Conservation (phyloP, 345 rosid genomes). For the Moringa oleifera region DNA sequence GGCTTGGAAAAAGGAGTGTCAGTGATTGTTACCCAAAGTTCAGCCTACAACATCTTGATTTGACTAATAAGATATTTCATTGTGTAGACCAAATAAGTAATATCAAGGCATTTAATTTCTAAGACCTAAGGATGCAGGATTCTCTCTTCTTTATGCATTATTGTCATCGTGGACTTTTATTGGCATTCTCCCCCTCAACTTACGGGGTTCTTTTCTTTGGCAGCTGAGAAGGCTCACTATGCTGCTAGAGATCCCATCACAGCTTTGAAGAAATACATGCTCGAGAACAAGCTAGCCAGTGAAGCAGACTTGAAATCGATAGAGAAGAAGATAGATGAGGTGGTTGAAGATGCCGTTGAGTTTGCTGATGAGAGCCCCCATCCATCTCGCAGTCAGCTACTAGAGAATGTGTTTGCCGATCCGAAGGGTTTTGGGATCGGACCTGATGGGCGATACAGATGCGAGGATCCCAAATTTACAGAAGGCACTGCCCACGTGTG, state of each 20-base stretch:
- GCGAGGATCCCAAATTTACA: constrained; percentile 84
- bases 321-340: constrained; percentile 70
- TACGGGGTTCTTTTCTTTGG: constrained; percentile 14
- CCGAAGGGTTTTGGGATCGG: constrained; percentile 83
- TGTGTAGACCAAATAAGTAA: no score
- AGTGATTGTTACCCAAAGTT: not conserved
- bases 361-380: constrained; percentile 71
- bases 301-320: constrained; percentile 71
- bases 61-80: not conserved
- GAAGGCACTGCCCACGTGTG: constrained; percentile 81
- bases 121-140: not conserved
- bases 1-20: not conserved
- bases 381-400: constrained; percentile 71
- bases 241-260: constrained; percentile 82
- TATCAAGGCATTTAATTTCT: not conserved
- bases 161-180: not conserved
- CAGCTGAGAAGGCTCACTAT: constrained; percentile 78
- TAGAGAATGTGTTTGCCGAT: constrained; percentile 82
- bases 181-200: not conserved
- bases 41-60: not conserved
- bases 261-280: constrained; percentile 58
- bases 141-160: no score
- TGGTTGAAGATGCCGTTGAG: constrained; percentile 72
- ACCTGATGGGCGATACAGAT: constrained; percentile 71
- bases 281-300: constrained; percentile 54